Evolutionary conservation across 73 alveolate genomes (phyloP).

Genomic region (Paramecium biaurelia): DNA sequence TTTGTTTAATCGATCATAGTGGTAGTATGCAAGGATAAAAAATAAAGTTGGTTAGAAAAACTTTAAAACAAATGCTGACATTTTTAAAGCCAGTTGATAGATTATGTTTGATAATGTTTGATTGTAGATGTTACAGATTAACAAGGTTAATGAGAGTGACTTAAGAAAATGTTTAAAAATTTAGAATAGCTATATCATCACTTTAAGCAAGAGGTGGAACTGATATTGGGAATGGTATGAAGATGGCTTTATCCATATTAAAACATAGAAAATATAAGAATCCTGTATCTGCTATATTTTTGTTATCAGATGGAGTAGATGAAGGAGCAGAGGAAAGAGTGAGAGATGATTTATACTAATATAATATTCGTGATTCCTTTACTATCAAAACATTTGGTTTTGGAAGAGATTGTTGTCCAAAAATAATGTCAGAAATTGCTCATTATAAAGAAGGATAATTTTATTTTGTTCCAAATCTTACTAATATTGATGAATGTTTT

Average conservation of each 20-base stretch:
- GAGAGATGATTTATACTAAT: neutral
- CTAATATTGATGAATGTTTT: conserved; percentile 41
- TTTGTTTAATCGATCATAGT: conserved; percentile 54
- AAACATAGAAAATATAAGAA: conserved; percentile 44
- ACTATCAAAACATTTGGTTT: conserved; percentile 56
- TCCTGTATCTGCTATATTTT: conserved; percentile 42
- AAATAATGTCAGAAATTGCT: conserved; percentile 31
- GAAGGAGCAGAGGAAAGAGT: conserved; percentile 47
- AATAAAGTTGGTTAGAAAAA: neutral
- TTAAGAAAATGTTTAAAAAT: neutral
- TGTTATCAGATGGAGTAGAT: conserved; percentile 58
- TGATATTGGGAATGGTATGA: conserved; percentile 52
- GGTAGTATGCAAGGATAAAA: conserved; percentile 48
- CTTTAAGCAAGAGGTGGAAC: conserved; percentile 57
- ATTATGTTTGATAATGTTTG: conserved; percentile 37
- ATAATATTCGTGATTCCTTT: conserved; percentile 46
- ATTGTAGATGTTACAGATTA: conserved; percentile 12
- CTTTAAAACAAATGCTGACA: conserved; percentile 12
- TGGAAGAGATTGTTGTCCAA: conserved; percentile 49
- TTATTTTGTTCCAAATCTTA: conserved; percentile 20
- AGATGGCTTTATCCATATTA: conserved; percentile 31
- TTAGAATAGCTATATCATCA: neutral
- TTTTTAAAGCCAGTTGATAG: conserved; percentile 20
- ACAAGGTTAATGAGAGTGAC: conserved; percentile 35
- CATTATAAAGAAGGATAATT: conserved; percentile 41